Conservation (phyloP, 2,329 filamentous ascomycete species). For the Polytolypa hystricis region DNA sequence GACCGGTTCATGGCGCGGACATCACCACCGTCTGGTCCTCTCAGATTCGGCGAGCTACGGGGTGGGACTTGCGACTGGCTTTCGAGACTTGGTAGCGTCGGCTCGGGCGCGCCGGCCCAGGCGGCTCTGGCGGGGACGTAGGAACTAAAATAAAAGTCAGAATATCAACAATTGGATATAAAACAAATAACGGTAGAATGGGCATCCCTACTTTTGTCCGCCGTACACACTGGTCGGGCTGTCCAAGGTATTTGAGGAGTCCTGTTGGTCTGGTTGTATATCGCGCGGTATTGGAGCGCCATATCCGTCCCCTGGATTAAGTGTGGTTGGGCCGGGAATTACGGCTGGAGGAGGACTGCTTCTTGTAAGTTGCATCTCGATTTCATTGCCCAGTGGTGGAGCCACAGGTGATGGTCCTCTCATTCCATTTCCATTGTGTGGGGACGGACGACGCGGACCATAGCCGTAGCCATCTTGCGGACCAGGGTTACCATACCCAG, state of each 20-base stretch:
- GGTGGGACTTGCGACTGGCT: constrained; percentile 10
- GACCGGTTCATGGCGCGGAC: constrained; percentile 12
- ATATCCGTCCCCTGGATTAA: constrained; percentile 50
- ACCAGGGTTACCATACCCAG: constrained; percentile 27
- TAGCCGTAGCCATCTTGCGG: constrained; percentile 17
- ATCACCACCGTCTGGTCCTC: constrained; percentile 14
- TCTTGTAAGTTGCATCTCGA: constrained; percentile 71
- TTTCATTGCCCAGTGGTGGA: constrained; percentile 49
- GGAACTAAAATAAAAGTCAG: constrained; percentile 7
- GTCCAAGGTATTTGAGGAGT: no score
- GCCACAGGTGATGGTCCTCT: constrained; percentile 23
- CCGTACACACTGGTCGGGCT: constrained; percentile 65
- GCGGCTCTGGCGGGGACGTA: constrained; percentile 38
- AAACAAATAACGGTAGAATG: background rate
- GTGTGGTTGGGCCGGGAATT: constrained; percentile 3
- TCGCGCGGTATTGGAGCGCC: constrained; percentile 67
- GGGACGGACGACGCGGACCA: constrained; percentile 17
- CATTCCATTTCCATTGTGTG: constrained; percentile 8
- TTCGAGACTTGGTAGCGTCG: constrained; percentile 3
- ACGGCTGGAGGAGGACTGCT: constrained; percentile 30
- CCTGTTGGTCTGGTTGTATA: no score
- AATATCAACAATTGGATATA: constrained; percentile 13
- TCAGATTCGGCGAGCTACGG: background rate
- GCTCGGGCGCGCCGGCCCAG: constrained; percentile 19
- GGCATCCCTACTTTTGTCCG: constrained; percentile 54